Percentiles rank a stretch among this genome's conserved stretches.
Evolutionary conservation across 306 rosid species (phyloP).

Genomic region (Quercus alba): DNA sequence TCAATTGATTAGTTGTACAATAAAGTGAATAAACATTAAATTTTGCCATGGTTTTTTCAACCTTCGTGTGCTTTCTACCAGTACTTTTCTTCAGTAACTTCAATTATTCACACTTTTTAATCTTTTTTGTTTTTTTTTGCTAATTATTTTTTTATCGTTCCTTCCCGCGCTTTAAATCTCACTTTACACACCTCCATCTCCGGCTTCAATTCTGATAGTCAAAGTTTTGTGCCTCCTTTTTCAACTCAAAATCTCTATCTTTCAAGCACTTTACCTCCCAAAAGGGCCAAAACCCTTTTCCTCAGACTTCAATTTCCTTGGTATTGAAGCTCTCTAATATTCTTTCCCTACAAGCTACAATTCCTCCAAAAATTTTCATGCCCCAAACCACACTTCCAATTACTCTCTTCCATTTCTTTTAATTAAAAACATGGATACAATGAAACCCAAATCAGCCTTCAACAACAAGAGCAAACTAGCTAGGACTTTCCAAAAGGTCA

Average conservation of each 20-base stretch:
- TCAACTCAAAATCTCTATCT: slow-evolving; percentile 27
- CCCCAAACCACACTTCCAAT: slow-evolving; percentile 11
- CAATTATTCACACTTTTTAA: slow-evolving; percentile 29
- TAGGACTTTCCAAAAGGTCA: slow-evolving; percentile 59
- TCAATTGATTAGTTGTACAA: not conserved
- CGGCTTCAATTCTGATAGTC: slow-evolving; percentile 35
- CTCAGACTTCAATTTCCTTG: not conserved
- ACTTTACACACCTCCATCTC: slow-evolving; percentile 7
- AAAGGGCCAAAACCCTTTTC: slow-evolving; percentile 16
- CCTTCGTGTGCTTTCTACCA: not conserved
- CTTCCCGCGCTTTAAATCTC: slow-evolving; percentile 40
- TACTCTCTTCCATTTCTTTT: not conserved
- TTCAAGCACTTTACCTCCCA: slow-evolving; percentile 6
- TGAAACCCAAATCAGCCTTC: slow-evolving; percentile 58
- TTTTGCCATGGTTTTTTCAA: too few species aligned
- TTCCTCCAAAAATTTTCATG: slow-evolving; percentile 23
- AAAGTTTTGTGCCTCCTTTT: slow-evolving; percentile 52
- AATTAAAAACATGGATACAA: slow-evolving; percentile 51
- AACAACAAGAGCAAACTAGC: slow-evolving; percentile 53
- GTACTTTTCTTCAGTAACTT: not conserved
- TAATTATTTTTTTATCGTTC: not conserved
- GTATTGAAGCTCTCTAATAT: not conserved
- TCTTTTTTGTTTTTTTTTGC: not conserved
- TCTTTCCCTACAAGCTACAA: not conserved
- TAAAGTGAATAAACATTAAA: not conserved